Conservation (phyloP, 106 monocot genomes). For the Vanilla planifolia region DNA sequence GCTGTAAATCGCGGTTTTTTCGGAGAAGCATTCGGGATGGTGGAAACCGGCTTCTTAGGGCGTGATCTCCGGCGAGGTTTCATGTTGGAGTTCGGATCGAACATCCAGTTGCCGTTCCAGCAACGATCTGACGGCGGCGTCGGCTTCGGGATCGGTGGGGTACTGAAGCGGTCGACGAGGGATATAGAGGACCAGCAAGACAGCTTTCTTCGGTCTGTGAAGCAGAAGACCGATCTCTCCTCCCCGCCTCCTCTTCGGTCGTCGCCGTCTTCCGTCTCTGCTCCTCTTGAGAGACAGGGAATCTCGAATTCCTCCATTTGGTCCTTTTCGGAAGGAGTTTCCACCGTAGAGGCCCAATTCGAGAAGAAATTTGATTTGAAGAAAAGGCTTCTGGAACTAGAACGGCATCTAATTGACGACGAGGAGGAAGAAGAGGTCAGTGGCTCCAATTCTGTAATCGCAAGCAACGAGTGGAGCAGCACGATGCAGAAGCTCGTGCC, state of each 20-base stretch:
- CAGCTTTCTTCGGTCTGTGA: slow-evolving; percentile 23
- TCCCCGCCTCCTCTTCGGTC: background rate
- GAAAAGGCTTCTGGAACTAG: slow-evolving; percentile 38
- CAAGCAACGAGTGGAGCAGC: slow-evolving; percentile 32
- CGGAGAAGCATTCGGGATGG: background rate
- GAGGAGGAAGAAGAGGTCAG: slow-evolving; percentile 34
- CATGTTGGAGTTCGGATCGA: slow-evolving; percentile 9
- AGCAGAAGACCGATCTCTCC: slow-evolving; percentile 11
- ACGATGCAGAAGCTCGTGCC: slow-evolving; percentile 22
- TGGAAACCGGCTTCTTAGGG: slow-evolving; percentile 2
- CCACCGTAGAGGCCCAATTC: background rate
- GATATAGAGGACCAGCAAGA: slow-evolving; percentile 17
- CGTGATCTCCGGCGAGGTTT: slow-evolving; percentile 10
- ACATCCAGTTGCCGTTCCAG: slow-evolving; percentile 8
- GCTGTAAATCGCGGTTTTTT: too few species aligned
- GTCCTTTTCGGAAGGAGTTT: background rate
- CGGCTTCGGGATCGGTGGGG: background rate
- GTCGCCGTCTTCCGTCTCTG: background rate
- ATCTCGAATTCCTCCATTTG: slow-evolving; percentile 2
- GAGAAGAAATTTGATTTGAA: slow-evolving; percentile 8
- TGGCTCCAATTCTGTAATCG: slow-evolving; percentile 26
- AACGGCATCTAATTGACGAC: slow-evolving; percentile 44
- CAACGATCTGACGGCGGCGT: slow-evolving; percentile 10
- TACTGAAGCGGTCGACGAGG: slow-evolving; percentile 17
- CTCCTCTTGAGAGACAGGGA: background rate